Evolutionary conservation across 352 stramenopile genomes (phyloP).

Genomic region (Labyrinthula sp.): DNA sequence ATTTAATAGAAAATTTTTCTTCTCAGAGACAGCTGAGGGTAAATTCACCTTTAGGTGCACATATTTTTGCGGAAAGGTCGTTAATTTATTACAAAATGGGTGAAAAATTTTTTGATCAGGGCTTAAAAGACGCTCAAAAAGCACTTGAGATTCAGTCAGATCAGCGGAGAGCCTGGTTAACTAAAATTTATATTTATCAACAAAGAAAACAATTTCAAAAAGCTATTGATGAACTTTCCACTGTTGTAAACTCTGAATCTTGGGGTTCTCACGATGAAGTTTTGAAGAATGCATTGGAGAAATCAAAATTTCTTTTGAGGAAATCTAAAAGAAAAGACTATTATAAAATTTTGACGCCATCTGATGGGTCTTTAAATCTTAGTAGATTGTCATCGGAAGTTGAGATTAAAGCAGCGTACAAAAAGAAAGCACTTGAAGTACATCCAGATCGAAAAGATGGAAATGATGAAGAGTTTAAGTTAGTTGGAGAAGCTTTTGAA

Average conservation of each 20-base stretch:
- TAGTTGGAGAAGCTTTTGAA: constrained; percentile 36
- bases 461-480: constrained; percentile 32
- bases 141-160: constrained; percentile 36
- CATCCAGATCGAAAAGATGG: constrained; percentile 30
- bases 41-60: constrained; percentile 29
- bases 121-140: constrained; percentile 32
- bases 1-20: constrained; percentile 17
- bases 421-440: constrained; percentile 22
- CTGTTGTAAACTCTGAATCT: constrained; percentile 32
- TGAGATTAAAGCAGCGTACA: constrained; percentile 34
- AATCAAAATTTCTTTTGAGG: constrained; percentile 36
- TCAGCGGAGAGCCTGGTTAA: constrained; percentile 34
- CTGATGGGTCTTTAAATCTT: constrained; percentile 5
- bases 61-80: constrained; percentile 31
- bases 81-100: constrained; percentile 33
- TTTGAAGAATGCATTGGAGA: constrained; percentile 36
- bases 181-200: constrained; percentile 32
- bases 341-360: constrained; percentile 24
- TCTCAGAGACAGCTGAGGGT: constrained; percentile 11
- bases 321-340: constrained; percentile 34
- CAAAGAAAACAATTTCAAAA: constrained; percentile 31
- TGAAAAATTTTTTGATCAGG: constrained; percentile 24
- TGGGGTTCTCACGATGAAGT: constrained; percentile 31
- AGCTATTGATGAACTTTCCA: constrained; percentile 29
- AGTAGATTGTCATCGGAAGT: constrained; percentile 26